phyloP scores from a whole-genome alignment of 2,329 filamentous ascomycete species.

The Penicillium sp. region DNA sequence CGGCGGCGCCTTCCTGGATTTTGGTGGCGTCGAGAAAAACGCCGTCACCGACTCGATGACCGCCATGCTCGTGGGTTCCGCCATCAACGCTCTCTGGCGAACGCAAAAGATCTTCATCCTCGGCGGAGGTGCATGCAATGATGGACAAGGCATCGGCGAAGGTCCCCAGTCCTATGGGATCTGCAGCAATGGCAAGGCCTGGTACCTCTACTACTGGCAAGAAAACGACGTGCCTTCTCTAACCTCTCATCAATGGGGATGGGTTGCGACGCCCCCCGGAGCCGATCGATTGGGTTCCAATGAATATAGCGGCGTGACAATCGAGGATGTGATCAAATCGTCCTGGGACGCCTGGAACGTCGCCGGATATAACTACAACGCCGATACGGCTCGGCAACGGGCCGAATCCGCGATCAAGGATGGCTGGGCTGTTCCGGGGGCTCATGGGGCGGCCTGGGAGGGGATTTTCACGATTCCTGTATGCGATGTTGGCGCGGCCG shows the following conservation, averaged over 20 bases:
- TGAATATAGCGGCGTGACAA: constrained; percentile 1
- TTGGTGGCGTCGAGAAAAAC: constrained; percentile 9
- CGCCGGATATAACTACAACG: constrained; percentile 8
- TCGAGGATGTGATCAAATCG: constrained; percentile 12
- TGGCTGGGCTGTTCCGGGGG: constrained; percentile 7
- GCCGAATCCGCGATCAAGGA: constrained; percentile 6
- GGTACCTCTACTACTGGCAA: constrained; percentile 16
- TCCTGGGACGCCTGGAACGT: constrained; percentile 11
- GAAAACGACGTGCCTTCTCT: constrained; percentile 6
- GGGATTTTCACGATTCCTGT: constrained; percentile 10
- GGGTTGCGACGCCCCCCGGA: constrained; percentile 7
- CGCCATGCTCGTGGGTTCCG: constrained; percentile 7
- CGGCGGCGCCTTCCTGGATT: constrained; percentile 8
- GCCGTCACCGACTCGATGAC: constrained; percentile 10
- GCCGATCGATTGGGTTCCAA: constrained; percentile 4
- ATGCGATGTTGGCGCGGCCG: constrained; percentile 6
- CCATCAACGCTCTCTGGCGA: constrained; percentile 12
- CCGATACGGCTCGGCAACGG: not conserved
- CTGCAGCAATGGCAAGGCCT: constrained; percentile 11
- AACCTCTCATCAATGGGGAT: constrained; percentile 11
- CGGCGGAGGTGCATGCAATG: constrained; percentile 11
- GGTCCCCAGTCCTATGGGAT: constrained; percentile 5
- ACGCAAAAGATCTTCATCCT: constrained; percentile 12
- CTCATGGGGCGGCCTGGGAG: constrained; percentile 10
- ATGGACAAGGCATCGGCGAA: constrained; percentile 9